Evolutionary conservation across 2,329 filamentous ascomycete genomes (phyloP).

Genomic region (Triangularia setosa): DNA sequence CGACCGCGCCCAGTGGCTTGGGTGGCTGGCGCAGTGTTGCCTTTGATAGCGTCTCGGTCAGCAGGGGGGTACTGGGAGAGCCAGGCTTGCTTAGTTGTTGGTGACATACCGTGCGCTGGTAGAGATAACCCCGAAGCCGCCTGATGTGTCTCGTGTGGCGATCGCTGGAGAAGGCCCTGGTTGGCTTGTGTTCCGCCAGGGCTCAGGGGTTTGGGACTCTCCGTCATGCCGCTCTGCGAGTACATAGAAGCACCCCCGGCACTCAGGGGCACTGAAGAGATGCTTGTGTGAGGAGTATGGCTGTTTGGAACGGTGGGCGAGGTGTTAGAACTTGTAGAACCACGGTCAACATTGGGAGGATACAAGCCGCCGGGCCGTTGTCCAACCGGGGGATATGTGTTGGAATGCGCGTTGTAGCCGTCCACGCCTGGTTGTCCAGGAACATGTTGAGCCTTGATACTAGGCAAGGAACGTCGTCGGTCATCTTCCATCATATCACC

Average conservation of each 20-base stretch:
- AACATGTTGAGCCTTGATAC: constrained; percentile 69
- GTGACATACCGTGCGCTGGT: constrained; percentile 35
- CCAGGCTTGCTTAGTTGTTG: constrained; percentile 29
- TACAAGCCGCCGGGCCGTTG: constrained; percentile 57
- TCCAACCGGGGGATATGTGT: constrained; percentile 74
- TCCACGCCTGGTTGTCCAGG: constrained; percentile 46
- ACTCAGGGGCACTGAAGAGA: constrained; percentile 46
- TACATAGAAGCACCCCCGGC: constrained; percentile 58
- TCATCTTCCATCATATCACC: constrained; percentile 58
- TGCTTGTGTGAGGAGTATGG: constrained; percentile 48
- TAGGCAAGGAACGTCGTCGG: constrained; percentile 63
- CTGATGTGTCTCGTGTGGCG: constrained; percentile 38
- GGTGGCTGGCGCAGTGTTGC: constrained; percentile 29
- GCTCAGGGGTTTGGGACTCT: constrained; percentile 81
- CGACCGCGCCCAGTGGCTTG: constrained; percentile 31
- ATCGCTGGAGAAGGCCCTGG: constrained; percentile 37
- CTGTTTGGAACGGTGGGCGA: constrained; percentile 48
- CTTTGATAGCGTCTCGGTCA: constrained; percentile 36
- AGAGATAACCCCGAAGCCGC: constrained; percentile 23
- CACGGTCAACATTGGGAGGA: constrained; percentile 57
- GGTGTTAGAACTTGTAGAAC: constrained; percentile 50
- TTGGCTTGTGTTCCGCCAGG: constrained; percentile 55
- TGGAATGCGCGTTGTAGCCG: constrained; percentile 56
- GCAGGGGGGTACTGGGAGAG: constrained; percentile 29
- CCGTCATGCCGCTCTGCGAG: constrained; percentile 69